Evolutionary conservation across 2,329 filamentous ascomycete genomes (phyloP).

Genomic region (Alternaria brassicae): DNA sequence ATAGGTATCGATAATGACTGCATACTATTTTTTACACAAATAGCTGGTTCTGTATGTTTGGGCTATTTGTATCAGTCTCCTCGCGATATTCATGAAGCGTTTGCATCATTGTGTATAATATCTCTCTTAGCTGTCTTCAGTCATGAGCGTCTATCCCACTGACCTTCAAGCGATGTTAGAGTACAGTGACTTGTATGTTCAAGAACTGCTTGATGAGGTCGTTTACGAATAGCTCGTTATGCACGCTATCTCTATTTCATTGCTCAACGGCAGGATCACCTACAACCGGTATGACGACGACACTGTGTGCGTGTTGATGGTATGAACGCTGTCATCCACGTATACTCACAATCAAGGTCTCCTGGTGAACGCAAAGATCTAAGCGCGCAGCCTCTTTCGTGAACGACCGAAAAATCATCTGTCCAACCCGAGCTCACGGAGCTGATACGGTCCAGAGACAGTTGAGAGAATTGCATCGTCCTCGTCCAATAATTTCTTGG

Average conservation of each 20-base stretch:
- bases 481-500: neutral
- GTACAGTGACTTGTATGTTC: neutral
- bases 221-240: neutral
- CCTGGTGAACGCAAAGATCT: neutral
- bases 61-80: rapidly evolving
- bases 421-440: neutral
- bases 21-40: no score
- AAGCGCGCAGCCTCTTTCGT: neutral
- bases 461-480: neutral
- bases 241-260: neutral
- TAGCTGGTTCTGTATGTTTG: neutral
- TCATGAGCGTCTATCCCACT: neutral
- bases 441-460: neutral
- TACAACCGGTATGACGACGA: neutral
- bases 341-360: neutral
- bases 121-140: rapidly evolving
- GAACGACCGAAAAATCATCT: neutral
- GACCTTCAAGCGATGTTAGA: neutral
- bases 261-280: neutral
- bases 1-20: neutral
- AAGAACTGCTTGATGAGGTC: neutral
- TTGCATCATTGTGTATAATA: neutral
- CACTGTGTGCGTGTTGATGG: neutral
- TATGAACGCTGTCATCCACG: neutral
- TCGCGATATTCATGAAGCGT: neutral